Evolutionary conservation across 2,329 filamentous ascomycete genomes (phyloP), one percentile per base, ranked within the genome.

Genomic region (Beauveria scarabaeidicola): DNA sequence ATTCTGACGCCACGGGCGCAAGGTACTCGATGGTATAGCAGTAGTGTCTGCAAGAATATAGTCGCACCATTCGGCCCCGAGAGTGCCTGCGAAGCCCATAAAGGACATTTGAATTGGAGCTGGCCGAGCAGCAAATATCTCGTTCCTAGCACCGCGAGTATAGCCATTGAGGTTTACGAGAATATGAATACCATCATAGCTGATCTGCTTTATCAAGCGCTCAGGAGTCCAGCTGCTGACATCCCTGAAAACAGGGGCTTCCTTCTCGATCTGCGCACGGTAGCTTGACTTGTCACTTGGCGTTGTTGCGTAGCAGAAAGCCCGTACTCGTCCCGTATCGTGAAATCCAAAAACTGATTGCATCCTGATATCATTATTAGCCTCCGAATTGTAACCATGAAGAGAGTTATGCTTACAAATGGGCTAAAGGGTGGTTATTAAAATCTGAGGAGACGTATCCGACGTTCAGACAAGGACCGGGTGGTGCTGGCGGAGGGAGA

Each of bases 101-200:
- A 99, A 99, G 0, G 94, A 96, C 94, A 99, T 99, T 65, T 99
- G 94, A 47, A 99, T 91, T 0, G 94, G 94, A 2, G 92, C 91
- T 17, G 94, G 91, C 27, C 95, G 85, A 23, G 94, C 94, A 23
- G 94, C 94, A 71, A 99, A 99, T 4, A 99, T 88, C 70, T 99
- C 94, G 66, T 99, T 99, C 25, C 92, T 85, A n/a, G 94, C 94
- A 32, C 94, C 94, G 58, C 94, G 83, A 0, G 94, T 99, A 72
- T 99, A 99, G 11, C 94, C 94, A 67, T 99, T 99, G n/a, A 99
- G 80, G 64, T 99, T 99, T 67, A 99, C 86, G 21, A 99, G 81
- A 46, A 99, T 94, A 69, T 99, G 94, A 54, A 99, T 94, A 7
- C 87, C 85, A 69, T 99, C 94, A 48, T 83, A 75, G 43, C 93